These are phyloP conservation scores for Solanum ossicruentum DNA, from an alignment of 257 asterid species.

Conservation along the genomic window DNA sequence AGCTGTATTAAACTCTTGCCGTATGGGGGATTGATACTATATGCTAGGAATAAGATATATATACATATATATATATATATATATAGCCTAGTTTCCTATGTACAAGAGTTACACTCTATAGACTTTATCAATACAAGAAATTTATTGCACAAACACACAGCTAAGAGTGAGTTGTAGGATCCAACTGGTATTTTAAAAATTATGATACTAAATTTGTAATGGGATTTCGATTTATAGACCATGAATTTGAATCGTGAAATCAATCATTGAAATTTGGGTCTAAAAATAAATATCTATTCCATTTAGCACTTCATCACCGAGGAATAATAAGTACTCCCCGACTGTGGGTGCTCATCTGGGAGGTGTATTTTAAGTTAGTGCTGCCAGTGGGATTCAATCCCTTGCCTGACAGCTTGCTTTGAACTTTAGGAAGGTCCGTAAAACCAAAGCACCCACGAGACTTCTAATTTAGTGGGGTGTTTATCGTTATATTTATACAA, in stretches of 20 bases:
- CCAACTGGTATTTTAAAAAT: neutral
- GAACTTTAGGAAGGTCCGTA: too few relatives aligned
- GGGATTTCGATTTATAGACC: neutral
- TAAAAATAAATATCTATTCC: neutral
- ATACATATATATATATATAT: too few relatives aligned
- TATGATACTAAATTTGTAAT: neutral
- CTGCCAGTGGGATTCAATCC: too few relatives aligned
- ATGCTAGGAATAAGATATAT: too few relatives aligned
- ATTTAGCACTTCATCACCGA: neutral
- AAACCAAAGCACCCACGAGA: too few relatives aligned
- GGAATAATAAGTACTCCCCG: too few relatives aligned
- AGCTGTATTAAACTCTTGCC: neutral
- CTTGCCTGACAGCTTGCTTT: too few relatives aligned
- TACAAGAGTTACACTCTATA: neutral
- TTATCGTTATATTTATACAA: too few relatives aligned
- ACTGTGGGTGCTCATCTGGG: too few relatives aligned
- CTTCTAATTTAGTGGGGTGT: too few relatives aligned
- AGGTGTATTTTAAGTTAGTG: too few relatives aligned
- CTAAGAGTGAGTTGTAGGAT: neutral
- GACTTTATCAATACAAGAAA: neutral
- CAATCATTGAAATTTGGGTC: neutral
- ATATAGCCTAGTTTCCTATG: neutral
- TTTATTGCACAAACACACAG: neutral
- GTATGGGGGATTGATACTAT: neutral
- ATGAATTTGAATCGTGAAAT: neutral